Percentiles rank a stretch among this genome's conserved stretches.
Conservation (phyloP, 805 yeast species). For the Teunomyces panamensis region DNA sequence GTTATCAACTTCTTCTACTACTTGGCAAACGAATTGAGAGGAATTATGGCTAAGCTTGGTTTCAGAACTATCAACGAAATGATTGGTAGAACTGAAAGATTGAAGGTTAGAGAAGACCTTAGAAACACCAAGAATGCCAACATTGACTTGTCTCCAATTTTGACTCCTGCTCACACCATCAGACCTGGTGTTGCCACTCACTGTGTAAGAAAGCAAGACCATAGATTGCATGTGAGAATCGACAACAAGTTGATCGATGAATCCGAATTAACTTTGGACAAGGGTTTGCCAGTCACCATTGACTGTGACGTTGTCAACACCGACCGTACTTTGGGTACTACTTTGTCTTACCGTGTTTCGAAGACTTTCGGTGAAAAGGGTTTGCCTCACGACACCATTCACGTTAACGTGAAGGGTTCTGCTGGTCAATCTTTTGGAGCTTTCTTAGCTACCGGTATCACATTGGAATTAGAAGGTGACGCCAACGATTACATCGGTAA, state of each 20-base stretch:
- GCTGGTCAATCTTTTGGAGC: constrained; percentile 99
- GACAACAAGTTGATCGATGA: constrained; percentile 96
- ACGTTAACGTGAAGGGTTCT: constrained; percentile 84
- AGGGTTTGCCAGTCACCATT: constrained; percentile 93
- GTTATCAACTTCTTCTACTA: constrained; percentile 97
- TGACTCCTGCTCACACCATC: constrained; percentile 94
- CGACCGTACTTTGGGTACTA: constrained; percentile 94
- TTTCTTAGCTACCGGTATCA: constrained; percentile 92
- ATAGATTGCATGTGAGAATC: constrained; percentile 84
- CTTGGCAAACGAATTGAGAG: constrained; percentile 86
- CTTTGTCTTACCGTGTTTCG: constrained; percentile 89
- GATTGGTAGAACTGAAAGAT: constrained; percentile 96
- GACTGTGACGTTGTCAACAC: constrained; percentile 93
- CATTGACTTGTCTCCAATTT: constrained; percentile 86
- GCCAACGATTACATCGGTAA: constrained; percentile 98
- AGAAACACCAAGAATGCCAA: constrained; percentile 87
- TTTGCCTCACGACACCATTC: constrained; percentile 93
- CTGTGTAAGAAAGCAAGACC: constrained; percentile 91
- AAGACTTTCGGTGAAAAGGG: constrained; percentile 92
- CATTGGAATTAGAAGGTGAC: constrained; percentile 94
- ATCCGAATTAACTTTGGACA: constrained; percentile 90
- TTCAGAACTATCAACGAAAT: constrained; percentile 95
- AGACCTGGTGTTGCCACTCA: constrained; percentile 96
- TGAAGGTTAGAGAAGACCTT: constrained; percentile 78
- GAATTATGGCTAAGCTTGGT: constrained; percentile 91